phyloP scores from a whole-genome alignment of 495 filamentous ascomycete genomes.

The Xylaria palmicola region DNA sequence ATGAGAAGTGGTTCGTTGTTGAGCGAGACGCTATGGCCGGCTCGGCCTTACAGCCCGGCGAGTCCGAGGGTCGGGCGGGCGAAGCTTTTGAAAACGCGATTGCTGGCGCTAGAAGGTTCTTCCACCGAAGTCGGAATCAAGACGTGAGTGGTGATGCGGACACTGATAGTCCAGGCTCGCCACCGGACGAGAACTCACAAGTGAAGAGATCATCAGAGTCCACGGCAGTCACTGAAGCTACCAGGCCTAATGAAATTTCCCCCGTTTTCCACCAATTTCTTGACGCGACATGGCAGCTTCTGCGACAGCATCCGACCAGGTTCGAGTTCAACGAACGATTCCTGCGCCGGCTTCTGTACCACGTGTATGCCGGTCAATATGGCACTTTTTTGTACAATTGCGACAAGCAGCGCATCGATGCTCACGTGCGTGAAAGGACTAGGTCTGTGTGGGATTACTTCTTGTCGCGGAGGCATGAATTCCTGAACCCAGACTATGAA shows the following conservation, averaged over 20 bases:
- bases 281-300: slow-evolving; percentile 88
- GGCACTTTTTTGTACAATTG: slow-evolving; percentile 96
- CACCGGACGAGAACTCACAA: slow-evolving; percentile 28
- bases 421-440: slow-evolving; percentile 67
- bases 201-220: slow-evolving; percentile 24
- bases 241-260: slow-evolving; percentile 77
- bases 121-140: slow-evolving; percentile 71
- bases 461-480: slow-evolving; percentile 71
- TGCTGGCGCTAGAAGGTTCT: slow-evolving; percentile 84
- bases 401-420: slow-evolving; percentile 84
- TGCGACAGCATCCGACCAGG: slow-evolving; percentile 80
- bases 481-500: slow-evolving; percentile 79
- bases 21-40: slow-evolving; percentile 67
- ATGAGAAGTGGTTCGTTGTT: slow-evolving; percentile 92
- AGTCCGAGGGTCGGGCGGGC: slow-evolving; percentile 57
- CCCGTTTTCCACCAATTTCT: slow-evolving; percentile 99
- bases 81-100: slow-evolving; percentile 86
- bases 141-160: slow-evolving; percentile 54
- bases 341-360: slow-evolving; percentile 84
- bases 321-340: slow-evolving; percentile 99
- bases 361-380: slow-evolving; percentile 94
- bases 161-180: slow-evolving; percentile 21
- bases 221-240: slow-evolving; percentile 37
- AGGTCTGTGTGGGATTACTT: slow-evolving; percentile 96
- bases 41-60: slow-evolving; percentile 52